Evolutionary conservation across 2,329 filamentous ascomycete genomes (phyloP).

Genomic region (Thielaviopsis ethacetica): DNA sequence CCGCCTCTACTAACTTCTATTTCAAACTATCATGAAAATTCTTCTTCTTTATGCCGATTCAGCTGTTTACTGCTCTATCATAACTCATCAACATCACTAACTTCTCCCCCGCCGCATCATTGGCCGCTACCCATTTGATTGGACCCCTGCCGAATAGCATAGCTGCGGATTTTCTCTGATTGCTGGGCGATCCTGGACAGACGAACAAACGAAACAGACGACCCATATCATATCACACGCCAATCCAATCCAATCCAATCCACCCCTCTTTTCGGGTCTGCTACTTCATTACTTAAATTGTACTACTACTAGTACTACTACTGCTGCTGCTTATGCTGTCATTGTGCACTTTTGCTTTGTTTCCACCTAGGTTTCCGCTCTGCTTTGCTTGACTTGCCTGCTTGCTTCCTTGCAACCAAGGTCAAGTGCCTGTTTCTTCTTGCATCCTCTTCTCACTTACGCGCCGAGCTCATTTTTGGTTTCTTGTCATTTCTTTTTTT

Average conservation of each 20-base stretch:
- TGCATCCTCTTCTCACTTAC: neutral
- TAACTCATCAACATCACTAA: neutral
- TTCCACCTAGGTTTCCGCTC: neutral
- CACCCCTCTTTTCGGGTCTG: neutral
- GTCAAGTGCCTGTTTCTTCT: neutral
- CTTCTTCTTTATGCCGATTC: neutral
- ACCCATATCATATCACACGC: neutral
- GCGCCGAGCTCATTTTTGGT: neutral
- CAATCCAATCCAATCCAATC: neutral
- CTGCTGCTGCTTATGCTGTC: neutral
- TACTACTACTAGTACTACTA: neutral
- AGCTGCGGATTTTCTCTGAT: no score
- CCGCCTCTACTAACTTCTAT: neutral
- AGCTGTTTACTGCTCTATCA: neutral
- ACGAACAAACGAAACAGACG: neutral
- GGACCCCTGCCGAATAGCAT: no score
- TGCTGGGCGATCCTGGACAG: neutral
- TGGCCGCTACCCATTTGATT: neutral
- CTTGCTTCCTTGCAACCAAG: neutral
- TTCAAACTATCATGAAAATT: neutral
- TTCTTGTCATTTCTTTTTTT: neutral
- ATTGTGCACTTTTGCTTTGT: neutral
- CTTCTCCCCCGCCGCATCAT: slow-evolving; percentile 10
- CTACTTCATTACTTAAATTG: neutral
- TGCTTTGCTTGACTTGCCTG: neutral